Evolutionary conservation across 2,329 filamentous ascomycete species (phyloP).

Genomic region (Colletotrichum sp.): DNA sequence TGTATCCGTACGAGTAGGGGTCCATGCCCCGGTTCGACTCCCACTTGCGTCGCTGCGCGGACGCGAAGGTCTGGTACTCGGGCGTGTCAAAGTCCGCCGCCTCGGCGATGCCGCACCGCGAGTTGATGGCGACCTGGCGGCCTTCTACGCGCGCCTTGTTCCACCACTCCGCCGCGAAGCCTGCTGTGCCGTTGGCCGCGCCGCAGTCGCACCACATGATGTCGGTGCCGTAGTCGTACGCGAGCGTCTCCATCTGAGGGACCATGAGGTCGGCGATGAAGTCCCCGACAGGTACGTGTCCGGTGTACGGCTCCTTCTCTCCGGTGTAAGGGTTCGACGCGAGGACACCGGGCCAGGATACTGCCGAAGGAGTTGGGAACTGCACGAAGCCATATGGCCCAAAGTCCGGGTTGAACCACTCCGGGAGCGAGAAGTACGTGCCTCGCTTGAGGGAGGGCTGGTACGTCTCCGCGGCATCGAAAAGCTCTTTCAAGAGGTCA

Average conservation of each 20-base stretch:
- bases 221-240: slow-evolving; percentile 46
- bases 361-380: slow-evolving; percentile 36
- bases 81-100: slow-evolving; percentile 63
- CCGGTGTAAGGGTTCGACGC: slow-evolving; percentile 47
- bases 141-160: slow-evolving; percentile 40
- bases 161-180: slow-evolving; percentile 47
- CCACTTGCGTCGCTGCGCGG: slow-evolving; percentile 54
- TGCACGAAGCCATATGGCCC: slow-evolving; percentile 47
- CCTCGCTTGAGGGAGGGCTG: slow-evolving; percentile 33
- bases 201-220: slow-evolving; percentile 57
- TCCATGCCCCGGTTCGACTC: slow-evolving; percentile 66
- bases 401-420: slow-evolving; percentile 55
- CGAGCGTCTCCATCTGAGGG: slow-evolving; percentile 51
- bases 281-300: slow-evolving; percentile 40
- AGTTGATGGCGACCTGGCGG: slow-evolving; percentile 60
- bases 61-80: slow-evolving; percentile 54
- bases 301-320: slow-evolving; percentile 45
- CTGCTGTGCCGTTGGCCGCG: slow-evolving; percentile 45
- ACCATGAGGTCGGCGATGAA: slow-evolving; percentile 48
- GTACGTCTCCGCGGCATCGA: slow-evolving; percentile 30
- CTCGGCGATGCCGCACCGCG: slow-evolving; percentile 54
- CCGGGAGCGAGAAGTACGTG: slow-evolving; percentile 53
- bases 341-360: slow-evolving; percentile 30
- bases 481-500: slow-evolving; percentile 41
- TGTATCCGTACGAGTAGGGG: slow-evolving; percentile 64